Base-by-base conservation (phyloP, 164 flowering plant genomes). In the Nelumbo lutea region DNA sequence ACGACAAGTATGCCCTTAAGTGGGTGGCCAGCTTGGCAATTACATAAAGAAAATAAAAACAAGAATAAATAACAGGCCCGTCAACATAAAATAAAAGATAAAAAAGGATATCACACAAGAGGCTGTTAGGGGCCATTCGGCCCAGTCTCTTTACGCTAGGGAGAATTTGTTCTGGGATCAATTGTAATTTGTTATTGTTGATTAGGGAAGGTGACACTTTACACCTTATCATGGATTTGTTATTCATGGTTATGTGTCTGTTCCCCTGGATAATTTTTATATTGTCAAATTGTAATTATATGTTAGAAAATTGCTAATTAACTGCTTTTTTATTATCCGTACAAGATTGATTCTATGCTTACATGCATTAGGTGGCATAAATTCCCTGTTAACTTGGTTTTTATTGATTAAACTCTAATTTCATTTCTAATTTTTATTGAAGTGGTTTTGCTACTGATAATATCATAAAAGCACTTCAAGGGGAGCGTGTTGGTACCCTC, bases 361-460 rank as follows among this genome's bases (percentile, higher is more conserved):
- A 43, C 39, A 11, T 62, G 5, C 6, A 9, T 62, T 62, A 43
- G 64, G 42, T 56, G 39, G 58, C 47, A 57, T 62, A 27, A 47
- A 47, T 64, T 39, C 52, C 52, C 45, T 27, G 39, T 45, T 59
- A 53, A 45, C 55, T 6, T 5, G 5, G 14, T 27, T 48, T 68
- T 68, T 52, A 3, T 15, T 65, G 9, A 68, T 69, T 65, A 55
- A 56, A 47, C n/a, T 53, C 73, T 75, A 44, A 72, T 51, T 67
- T 56, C 14, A 57, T 40, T 64, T 39, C 63, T 43, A 9, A 11
- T 73, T 15, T 75, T 53, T 73, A 4, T 66, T 75, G 74, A 61
- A 94, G 98, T 85, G 99, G 99, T 52, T 93, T 56, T 84, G 84
- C 85, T 39, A 60, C 83, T 68, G 88, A 80, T 68, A 89, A 81